Base-by-base conservation (phyloP, 495 filamentous ascomycete genomes). In the Aspergillus taichungensis region DNA sequence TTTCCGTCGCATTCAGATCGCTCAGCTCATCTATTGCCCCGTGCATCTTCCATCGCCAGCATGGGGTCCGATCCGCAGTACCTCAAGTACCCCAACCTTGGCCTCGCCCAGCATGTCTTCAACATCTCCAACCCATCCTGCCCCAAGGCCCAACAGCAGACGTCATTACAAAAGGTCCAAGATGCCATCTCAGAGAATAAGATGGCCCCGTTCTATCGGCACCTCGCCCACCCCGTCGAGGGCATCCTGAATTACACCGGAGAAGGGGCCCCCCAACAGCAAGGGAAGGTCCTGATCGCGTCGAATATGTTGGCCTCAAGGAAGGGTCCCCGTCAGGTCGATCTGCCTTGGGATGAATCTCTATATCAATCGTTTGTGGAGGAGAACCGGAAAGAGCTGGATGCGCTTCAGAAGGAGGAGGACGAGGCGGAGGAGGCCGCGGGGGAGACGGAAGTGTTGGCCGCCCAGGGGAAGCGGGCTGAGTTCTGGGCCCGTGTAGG, bases 61-160 rank as follows among this genome's bases (percentile, higher is more conserved):
- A 98, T 98, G 92, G 92, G 90, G 56, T 87, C 88, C 59, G 92
- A 98, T 74, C 90, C 89, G 43, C 92, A 94, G 65, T 97, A 92
- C 73, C 84, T 88, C 56, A 90, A 89, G 67, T 97, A 89, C 68
- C 92, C 92, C 43, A 74, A 92, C 61, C 85, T 98, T 60, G 74
- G 84, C 56, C 80, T 98, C 61, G 82, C 92, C 53, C 94, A 97
- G 75, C 82, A 95, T 69, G 90, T 98, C 71, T 98, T 98, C 77
- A 87, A 86, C 62, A 76, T 96, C 71, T 90, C 88, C 55, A 95
- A 95, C 69, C 83, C 89, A 51, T 82, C 85, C 54, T 80, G 89
- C 47, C 62, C 83, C 27, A 69, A 75, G 47, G 49, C 77, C 32
- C 68, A 78, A 44, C 83, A 83, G 62, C 80, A 94, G 66, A 65